phyloP scores from a whole-genome alignment of 805 yeast species.

The Candida ascalaphidarum region DNA sequence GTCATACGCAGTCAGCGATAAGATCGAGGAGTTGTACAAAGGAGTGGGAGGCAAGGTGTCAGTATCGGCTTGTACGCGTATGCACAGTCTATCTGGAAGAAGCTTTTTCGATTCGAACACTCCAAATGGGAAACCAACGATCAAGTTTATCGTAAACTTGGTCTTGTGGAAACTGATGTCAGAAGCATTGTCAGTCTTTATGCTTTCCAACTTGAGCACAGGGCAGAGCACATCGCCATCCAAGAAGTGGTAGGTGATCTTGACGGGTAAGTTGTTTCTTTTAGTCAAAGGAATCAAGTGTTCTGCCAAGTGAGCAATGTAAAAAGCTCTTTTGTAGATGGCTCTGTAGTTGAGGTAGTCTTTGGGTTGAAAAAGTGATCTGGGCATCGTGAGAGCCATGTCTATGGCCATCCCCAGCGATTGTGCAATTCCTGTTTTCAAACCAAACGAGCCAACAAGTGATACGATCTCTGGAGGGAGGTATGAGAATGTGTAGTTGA shows the following conservation, averaged over 20 bases:
- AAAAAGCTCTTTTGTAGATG: conserved; percentile 82
- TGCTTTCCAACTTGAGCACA: conserved; percentile 54
- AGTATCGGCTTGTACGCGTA: conserved; percentile 50
- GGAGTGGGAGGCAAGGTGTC: conserved; percentile 66
- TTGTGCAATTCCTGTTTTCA: conserved; percentile 68
- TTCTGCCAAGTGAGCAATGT: conserved; percentile 70
- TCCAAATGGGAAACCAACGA: conserved; percentile 66
- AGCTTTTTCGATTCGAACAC: conserved; percentile 70
- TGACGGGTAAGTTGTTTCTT: conserved; percentile 51
- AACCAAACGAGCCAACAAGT: conserved; percentile 82
- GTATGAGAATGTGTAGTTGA: conserved; percentile 66
- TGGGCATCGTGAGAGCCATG: conserved; percentile 77
- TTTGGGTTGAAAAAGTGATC: conserved; percentile 64
- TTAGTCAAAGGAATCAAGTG: conserved; percentile 46
- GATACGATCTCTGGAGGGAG: conserved; percentile 65
- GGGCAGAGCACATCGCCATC: conserved; percentile 79
- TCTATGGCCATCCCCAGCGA: conserved; percentile 65
- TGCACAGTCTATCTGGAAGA: conserved; percentile 72
- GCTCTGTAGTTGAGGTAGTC: conserved; percentile 89
- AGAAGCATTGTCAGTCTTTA: conserved; percentile 36
- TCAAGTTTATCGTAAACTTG: conserved; percentile 60
- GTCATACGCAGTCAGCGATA: conserved; percentile 61
- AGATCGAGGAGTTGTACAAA: conserved; percentile 71
- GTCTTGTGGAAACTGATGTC: conserved; percentile 57
- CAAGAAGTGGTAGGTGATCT: conserved; percentile 53